Evolutionary conservation across 306 rosid genomes (phyloP), one percentile per base, ranked within the genome.

Genomic region (Rosa multiflora): DNA sequence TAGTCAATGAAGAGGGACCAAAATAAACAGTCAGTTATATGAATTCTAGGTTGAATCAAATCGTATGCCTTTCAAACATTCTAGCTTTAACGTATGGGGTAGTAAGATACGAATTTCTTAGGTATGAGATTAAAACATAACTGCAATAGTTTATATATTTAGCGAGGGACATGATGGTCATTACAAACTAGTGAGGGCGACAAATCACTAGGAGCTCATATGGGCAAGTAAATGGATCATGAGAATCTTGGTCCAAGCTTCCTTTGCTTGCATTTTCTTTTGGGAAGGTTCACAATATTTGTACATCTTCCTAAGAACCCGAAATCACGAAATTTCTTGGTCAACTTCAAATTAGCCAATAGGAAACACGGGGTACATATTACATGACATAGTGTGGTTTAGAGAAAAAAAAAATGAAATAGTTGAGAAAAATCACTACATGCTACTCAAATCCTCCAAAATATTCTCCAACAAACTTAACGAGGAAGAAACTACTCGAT

Each of bases 301-400:
- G 67, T 29, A 37, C 77, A 47, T 12, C 56, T 15, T 15, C 15
- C 58, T 5, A 53, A 1, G 23, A 55, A 55, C 62, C 20, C 67
- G 63, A 72, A 72, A 72, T 51, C 10, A 32, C 5, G 77, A 74
- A 74, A 74, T 74, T 74, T 74, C 77, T n/a, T 13, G 66, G 66
- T 59, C 66, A 59, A 59, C 2, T 59, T 10, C 66, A 59, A 59
- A 59, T 59, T 23, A 59, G 52, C 37, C 67, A 11, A 10, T 52
- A n/a, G 77, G 20, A 73, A 73, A 55, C 52, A 39, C 1, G 67
- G 39, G 18, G n/a, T 42, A 5, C 18, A 8, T 43, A 20, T 10
- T 59, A 9, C 21, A 18, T 17, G 26, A 14, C 13, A 49, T 10
- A 13, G 55, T 10, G 14, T 14, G 55, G 55, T 3, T 49, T 3